Conservation (phyloP, 148 eudicot genomes). For the Chenopodium album region DNA sequence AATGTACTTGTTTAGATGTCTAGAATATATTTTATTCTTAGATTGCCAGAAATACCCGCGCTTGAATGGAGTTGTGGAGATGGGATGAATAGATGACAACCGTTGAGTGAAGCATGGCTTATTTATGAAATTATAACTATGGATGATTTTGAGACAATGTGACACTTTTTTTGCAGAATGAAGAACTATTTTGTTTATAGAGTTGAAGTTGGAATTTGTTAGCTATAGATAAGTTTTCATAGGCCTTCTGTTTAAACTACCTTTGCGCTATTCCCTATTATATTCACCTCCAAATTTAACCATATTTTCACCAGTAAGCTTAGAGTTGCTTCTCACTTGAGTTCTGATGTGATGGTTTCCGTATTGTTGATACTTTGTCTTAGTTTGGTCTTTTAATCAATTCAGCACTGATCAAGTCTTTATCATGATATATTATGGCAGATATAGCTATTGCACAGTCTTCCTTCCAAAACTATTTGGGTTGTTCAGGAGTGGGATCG, state of each 20-base stretch:
- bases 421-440: constrained; percentile 37
- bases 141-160: background rate
- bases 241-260: background rate
- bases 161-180: background rate
- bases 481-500: constrained; percentile 37
- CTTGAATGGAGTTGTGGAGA: background rate
- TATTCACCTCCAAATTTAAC: background rate
- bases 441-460: constrained; percentile 78
- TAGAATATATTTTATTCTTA: too few species aligned
- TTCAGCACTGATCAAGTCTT: constrained; percentile 2
- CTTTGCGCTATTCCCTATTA: background rate
- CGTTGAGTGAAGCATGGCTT: background rate
- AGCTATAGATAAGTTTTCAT: background rate
- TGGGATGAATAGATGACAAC: background rate
- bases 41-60: too few species aligned
- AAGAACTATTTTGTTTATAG: background rate
- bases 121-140: background rate
- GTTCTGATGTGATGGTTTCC: background rate
- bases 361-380: background rate
- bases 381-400: too few species aligned
- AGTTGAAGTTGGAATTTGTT: background rate
- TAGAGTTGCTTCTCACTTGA: background rate
- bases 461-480: constrained; percentile 36
- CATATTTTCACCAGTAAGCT: background rate
- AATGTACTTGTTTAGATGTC: too few species aligned